Evolutionary conservation across 2,329 filamentous ascomycete species (phyloP).

Genomic region (Penicillium sp.): DNA sequence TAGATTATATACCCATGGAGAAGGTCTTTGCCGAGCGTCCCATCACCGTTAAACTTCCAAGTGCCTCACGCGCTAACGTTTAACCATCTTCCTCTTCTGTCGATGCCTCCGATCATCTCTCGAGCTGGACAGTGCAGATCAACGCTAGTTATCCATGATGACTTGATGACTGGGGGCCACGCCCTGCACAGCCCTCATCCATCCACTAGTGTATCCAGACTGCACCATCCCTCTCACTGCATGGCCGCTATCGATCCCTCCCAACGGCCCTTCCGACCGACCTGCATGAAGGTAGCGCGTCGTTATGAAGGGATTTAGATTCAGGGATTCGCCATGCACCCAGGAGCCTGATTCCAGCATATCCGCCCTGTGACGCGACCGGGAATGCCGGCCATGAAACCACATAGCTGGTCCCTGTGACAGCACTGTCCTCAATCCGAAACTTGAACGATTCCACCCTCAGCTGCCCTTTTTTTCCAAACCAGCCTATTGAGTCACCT

Average conservation of each 20-base stretch:
- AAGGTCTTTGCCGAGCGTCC: background rate
- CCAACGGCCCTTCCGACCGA: too few relatives aligned
- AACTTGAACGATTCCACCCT: background rate
- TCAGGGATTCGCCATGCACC: constrained; percentile 20
- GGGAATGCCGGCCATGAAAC: constrained; percentile 18
- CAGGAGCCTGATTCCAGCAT: constrained; percentile 11
- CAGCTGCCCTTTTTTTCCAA: background rate
- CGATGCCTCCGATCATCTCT: background rate
- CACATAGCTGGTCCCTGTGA: background rate
- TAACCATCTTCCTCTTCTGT: background rate
- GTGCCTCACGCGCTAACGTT: too few relatives aligned
- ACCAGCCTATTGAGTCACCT: background rate
- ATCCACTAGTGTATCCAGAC: background rate
- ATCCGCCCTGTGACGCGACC: constrained; percentile 26
- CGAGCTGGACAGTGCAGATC: background rate
- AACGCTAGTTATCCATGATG: background rate
- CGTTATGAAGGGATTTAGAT: constrained; percentile 22
- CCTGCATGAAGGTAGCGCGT: background rate
- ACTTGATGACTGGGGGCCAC: background rate
- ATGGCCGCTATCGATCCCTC: too few relatives aligned
- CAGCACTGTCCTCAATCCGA: background rate
- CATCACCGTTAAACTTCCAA: too few relatives aligned
- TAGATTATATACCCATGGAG: too few relatives aligned
- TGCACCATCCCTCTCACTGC: too few relatives aligned
- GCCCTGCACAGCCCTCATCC: background rate